Evolutionary conservation across 495 filamentous ascomycete genomes (phyloP), one percentile per base, ranked within the genome.

Genomic region (Ascobolus immersus): DNA sequence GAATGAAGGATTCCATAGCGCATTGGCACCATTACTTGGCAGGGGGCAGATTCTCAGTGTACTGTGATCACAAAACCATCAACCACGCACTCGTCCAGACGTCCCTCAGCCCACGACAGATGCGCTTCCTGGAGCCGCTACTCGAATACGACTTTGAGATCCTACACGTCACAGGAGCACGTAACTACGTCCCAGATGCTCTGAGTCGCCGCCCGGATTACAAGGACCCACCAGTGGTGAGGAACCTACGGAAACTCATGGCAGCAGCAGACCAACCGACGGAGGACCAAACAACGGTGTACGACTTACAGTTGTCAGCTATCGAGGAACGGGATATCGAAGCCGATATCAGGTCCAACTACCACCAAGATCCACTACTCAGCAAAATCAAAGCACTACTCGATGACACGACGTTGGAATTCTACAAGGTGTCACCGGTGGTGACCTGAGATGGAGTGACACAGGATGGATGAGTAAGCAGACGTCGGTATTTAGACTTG

Each of bases 71-170:
- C 18, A 7, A 5, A 8, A 19, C 17, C 17, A 10, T 33, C 11
- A 13, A 33, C 11, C 13, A 21, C 8, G 21, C 21, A 6, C 31
- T 33, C 17, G 21, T 9, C 9, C 31, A 21, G 8, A 8, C 13
- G 17, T 5, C 5, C 6, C 10, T 17, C 7, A 18, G 14, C 5
- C 17, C 9, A 6, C 31, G 31, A 33, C 31, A 33, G 17, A 21
- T 33, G 31, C 1, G 8, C 1, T 5, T 8, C 5, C 22, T 36
- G 2, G 34, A 36, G 2, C 2, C n/a, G 0, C 6, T 36, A 1
- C 14, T 14, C 5, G 34, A 30, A 11, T 36, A 32, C 21, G n/a
- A 36, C n/a, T 32, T 30, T 14, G 13, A 36, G 1, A 17, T 36
- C 1, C 0, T 30, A 9, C 20, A 36, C 17, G 4, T 13, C 4